These are phyloP conservation scores for Aspergillus sclerotialis DNA, from an alignment of 2,329 filamentous ascomycete genomes.

Conservation along the genomic window DNA sequence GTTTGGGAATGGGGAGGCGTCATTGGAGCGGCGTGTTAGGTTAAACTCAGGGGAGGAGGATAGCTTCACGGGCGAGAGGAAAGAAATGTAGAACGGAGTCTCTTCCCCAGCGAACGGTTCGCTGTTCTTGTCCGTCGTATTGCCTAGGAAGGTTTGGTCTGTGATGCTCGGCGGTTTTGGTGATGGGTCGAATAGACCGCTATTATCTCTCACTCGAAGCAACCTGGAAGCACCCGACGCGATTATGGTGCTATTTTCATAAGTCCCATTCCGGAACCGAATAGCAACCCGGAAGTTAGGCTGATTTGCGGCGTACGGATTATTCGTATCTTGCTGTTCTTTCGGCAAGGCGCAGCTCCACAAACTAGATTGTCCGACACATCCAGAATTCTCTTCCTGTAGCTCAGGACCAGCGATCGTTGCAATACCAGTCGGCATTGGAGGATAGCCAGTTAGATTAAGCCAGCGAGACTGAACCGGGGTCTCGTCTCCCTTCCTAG, in stretches of 20 bases:
- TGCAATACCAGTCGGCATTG: conserved; percentile 75
- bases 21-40: conserved; percentile 29
- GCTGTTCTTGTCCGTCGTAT: conserved; percentile 70
- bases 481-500: conserved; percentile 36
- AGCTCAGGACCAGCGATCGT: conserved; percentile 70
- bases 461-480: conserved; percentile 59
- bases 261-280: conserved; percentile 49
- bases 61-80: conserved; percentile 44
- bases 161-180: conserved; percentile 46
- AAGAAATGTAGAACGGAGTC: conserved; percentile 81
- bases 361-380: conserved; percentile 63
- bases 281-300: conserved; percentile 79
- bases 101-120: conserved; percentile 73
- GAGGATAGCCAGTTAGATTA: conserved; percentile 78
- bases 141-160: conserved; percentile 76
- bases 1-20: conserved; percentile 35
- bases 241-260: conserved; percentile 56
- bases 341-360: conserved; percentile 87
- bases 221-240: conserved; percentile 26
- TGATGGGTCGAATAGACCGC: conserved; percentile 34
- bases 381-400: conserved; percentile 57
- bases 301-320: conserved; percentile 58
- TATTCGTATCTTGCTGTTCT: conserved; percentile 60
- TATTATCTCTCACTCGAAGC: conserved; percentile 19
- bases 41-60: conserved; percentile 36